phyloP scores from a whole-genome alignment of 2,329 filamentous ascomycete genomes.

The Emydomyces testavorans region DNA sequence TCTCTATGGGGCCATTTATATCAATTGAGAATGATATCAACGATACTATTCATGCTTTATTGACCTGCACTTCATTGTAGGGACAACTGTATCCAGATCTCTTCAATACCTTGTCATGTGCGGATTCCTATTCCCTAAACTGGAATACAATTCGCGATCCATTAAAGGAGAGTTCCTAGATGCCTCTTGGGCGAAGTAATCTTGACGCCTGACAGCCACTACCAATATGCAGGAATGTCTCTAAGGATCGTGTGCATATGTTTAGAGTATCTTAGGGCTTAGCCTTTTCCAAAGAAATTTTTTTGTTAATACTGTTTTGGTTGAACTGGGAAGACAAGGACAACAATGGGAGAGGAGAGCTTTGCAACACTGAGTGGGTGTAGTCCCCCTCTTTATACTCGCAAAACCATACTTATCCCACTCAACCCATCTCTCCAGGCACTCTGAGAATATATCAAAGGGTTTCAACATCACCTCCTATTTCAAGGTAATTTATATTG shows the following conservation, averaged over 20 bases:
- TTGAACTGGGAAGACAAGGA: neutral
- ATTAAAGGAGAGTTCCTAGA: too few species aligned
- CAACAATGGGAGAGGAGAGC: neutral
- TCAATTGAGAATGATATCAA: neutral
- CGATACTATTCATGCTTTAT: neutral
- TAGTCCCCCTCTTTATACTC: neutral
- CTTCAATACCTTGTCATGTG: too few species aligned
- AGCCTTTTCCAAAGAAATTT: neutral
- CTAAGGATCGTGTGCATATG: too few species aligned
- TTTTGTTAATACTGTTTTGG: neutral
- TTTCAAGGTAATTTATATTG: neutral
- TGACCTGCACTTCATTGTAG: neutral
- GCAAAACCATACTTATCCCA: neutral
- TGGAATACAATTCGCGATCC: too few species aligned
- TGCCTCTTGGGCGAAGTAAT: too few species aligned
- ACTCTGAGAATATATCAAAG: neutral
- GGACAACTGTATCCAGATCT: neutral
- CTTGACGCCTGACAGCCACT: conserved; percentile 1
- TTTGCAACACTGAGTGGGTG: neutral
- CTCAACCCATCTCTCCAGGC: neutral
- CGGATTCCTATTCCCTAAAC: too few species aligned
- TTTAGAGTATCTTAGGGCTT: too few species aligned
- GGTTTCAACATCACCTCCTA: neutral
- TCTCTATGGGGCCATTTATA: neutral
- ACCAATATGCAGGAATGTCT: too few species aligned